Conservation (phyloP, 2,329 filamentous ascomycete species). For the Ophiostoma sp. region DNA sequence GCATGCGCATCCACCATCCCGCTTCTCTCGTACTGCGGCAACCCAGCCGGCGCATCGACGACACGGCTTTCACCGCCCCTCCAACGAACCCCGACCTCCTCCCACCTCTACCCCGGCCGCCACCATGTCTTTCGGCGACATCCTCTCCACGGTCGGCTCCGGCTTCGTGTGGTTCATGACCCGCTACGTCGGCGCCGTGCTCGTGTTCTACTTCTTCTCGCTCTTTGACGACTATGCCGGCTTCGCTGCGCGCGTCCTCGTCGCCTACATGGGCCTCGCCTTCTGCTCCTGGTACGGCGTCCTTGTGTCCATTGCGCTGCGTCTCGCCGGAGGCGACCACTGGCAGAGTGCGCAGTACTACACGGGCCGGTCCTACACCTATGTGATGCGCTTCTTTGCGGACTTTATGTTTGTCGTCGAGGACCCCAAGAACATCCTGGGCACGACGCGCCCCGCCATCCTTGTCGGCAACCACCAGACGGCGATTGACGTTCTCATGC, state of each 20-base stretch:
- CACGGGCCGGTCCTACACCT: conserved; percentile 72
- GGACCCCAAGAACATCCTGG: conserved; percentile 59
- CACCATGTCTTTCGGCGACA: neutral
- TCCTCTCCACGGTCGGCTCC: neutral
- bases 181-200: conserved; percentile 47
- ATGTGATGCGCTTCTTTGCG: conserved; percentile 65
- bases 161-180: conserved; percentile 40
- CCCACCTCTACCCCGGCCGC: neutral
- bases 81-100: neutral
- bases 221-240: conserved; percentile 52
- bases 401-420: conserved; percentile 73
- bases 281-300: conserved; percentile 66
- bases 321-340: conserved; percentile 57
- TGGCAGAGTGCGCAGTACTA: conserved; percentile 79
- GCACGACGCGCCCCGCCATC: conserved; percentile 68
- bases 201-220: conserved; percentile 58
- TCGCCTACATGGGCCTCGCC: conserved; percentile 58
- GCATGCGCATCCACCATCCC: neutral
- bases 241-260: conserved; percentile 65
- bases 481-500: conserved; percentile 88
- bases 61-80: neutral
- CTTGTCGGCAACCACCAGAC: conserved; percentile 95
- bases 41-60: neutral
- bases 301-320: conserved; percentile 64
- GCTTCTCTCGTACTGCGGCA: neutral